Base-by-base conservation (phyloP, 2,329 filamentous ascomycete species). In the Nemania diffusa region DNA sequence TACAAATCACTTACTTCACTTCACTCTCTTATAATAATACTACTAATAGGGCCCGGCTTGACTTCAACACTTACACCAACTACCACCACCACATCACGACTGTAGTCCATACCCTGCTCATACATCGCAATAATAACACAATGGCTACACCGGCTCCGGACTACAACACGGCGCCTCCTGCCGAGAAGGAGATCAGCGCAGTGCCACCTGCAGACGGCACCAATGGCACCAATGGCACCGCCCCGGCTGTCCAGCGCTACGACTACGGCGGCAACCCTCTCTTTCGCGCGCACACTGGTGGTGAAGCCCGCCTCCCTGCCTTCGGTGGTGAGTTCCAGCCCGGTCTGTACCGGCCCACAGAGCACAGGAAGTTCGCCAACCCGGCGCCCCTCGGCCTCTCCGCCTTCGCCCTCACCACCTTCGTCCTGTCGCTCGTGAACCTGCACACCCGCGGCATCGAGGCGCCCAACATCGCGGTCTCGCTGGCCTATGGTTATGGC, bases 361-460 rank as follows among this genome's bases (percentile, higher is more conserved):
- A 88, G 80, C 85, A 87, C 77, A 89, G 90, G 81, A 91, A 92
- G 82, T 88, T 94, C 79, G 92, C 87, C 82, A 94, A 94, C 81
- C 92, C 92, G 4, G 91, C 90, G 60, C 92, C 92, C 32, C 85
- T 94, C 44, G 92, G 92, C 70, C 87, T 95, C 56, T 87, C 84
- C 69, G 92, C 91, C 77, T 95, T 95, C 83, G 92, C 92, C 70
- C 84, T 95, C 76, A 95, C 92, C 61, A 95, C 92, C 13, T 95
- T 95, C 78, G 88, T 95, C 42, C 86, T 95, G 56, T 92, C 90
- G 32, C 83, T 86, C 73, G 84, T 95, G 81, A 95, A 95, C 82
- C 84, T 93, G 79, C 83, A 87, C 60, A 82, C 89, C 2, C 86
- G 89, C 13, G 85, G 84, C 64, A 82, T 94, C 62, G 79, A 79